phyloP scores from a whole-genome alignment of 129 eudicot species.

The Glebionis coronaria region DNA sequence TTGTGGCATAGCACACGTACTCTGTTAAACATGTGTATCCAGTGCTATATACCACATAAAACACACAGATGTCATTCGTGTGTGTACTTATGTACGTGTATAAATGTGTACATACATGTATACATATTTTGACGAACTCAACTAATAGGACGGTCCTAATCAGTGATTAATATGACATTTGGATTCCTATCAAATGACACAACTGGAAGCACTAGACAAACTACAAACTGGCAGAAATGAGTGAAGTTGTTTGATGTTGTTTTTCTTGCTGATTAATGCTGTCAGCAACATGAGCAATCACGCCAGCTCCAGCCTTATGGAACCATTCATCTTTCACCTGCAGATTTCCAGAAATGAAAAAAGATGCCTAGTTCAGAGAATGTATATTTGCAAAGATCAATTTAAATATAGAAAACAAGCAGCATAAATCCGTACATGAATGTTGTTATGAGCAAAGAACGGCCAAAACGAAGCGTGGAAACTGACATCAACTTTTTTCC shows the following conservation, averaged over 20 bases:
- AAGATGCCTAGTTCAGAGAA: neutral
- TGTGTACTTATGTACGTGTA: neutral
- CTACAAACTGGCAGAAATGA: constrained; percentile 62
- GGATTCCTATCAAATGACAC: neutral
- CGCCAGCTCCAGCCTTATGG: constrained; percentile 95
- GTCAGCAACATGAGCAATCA: constrained; percentile 89
- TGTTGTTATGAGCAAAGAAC: constrained; percentile 92
- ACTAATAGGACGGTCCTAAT: neutral
- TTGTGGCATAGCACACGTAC: no score
- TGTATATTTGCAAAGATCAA: neutral
- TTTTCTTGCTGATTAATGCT: constrained; percentile 71
- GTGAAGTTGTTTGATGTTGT: constrained; percentile 46
- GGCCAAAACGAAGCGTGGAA: constrained; percentile 93
- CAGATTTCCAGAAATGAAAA: neutral
- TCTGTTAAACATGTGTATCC: no score
- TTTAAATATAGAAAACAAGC: neutral
- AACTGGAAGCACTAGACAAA: constrained; percentile 7
- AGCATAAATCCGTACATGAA: constrained; percentile 49
- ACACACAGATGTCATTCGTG: neutral
- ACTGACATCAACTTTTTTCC: constrained; percentile 97
- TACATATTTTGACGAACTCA: neutral
- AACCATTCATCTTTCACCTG: constrained; percentile 96
- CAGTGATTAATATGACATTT: constrained; percentile 3
- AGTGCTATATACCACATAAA: no score
- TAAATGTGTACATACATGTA: neutral